Base-by-base conservation (phyloP, 148 eudicot species). In the Drosera capensis region DNA sequence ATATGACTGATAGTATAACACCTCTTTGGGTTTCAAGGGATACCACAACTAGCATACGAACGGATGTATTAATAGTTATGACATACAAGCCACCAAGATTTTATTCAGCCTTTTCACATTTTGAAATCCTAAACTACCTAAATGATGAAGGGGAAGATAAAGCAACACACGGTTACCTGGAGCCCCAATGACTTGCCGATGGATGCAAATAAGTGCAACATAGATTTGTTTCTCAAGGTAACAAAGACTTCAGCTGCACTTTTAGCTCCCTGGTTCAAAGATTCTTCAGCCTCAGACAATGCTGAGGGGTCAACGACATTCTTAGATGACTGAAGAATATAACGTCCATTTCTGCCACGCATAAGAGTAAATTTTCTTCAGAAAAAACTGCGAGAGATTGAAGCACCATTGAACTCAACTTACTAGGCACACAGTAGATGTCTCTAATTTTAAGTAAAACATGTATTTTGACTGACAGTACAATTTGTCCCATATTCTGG, bases 111-210 rank as follows among this genome's bases (percentile, higher is more conserved):
- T n/a, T n/a, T n/a, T n/a, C n/a, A n/a, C n/a, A n/a, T n/a, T n/a
- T n/a, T n/a, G n/a, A n/a, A n/a, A n/a, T n/a, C n/a, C n/a, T n/a
- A n/a, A n/a, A n/a, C n/a, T n/a, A n/a, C n/a, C n/a, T n/a, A n/a
- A n/a, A n/a, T n/a, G n/a, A n/a, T n/a, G n/a, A n/a, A n/a, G n/a
- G n/a, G n/a, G n/a, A n/a, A n/a, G 25, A 46, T 29, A 39, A 37
- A 19, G 30, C 29, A 21, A n/a, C 22, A 39, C 12, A 51, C 17
- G 23, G 43, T 46, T 75, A 92, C 99, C 99, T 85, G 66, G 44
- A 92, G 83, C 25, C 95, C 95, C 54, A 92, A 68, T 58, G 76
- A 85, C 59, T 73, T 85, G 51, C 94, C 94, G 60, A 92, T 76
- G 23, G 82, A 74, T 54, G 95, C 86, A 72, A 81, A 85, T 52